Base-by-base conservation (phyloP, 768 basidiomycete genomes). In the Xerocomellus intermedius region DNA sequence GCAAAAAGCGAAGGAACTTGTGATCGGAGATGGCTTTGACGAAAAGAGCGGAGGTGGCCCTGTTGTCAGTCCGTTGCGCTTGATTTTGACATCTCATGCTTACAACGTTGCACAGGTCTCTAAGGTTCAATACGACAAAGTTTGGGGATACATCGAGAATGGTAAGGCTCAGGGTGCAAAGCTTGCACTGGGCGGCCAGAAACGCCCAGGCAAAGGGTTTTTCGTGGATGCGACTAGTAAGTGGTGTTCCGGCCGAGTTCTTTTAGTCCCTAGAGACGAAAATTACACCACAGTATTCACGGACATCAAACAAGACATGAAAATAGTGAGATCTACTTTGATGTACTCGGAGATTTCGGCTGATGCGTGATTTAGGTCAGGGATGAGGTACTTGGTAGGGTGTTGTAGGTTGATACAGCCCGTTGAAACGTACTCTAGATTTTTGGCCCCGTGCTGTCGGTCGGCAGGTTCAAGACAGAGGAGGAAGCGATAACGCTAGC, bases 371-470 rank as follows among this genome's bases (percentile, higher is more conserved):
- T 28, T 39, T 43, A 71, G 70, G 70, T 71, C 45, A 59, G 46
- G 58, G 70, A 71, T 37, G 70, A 71, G 66, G 70, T 73, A 55
- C 49, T 48, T 49, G 21, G 33, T 49, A 50, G 32, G 39, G 43
- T 51, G 50, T 39, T 50, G 28, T 53, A 50, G 16, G 56, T 50
- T 38, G 38, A 51, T 42, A 42, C 56, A 54, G 19, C 38, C 5
- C 39, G 41, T 53, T 57, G 44, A 66, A 52, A 56, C 48, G 13
- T 58, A 33, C 19, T 5, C 32, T 55, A 95, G 86, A 97, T 97
- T 61, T 98, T 98, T 69, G 96, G 96, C 9, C 96, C 96, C 26
- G 95, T 98, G 3, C 81, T 95, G 38, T 80, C 84, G 24, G 82
- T 98, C 41, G 87, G 86, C 41, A 83, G 77, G 60, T 98, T 98